Percentiles rank a stretch among this genome's conserved stretches.
Evolutionary conservation across 139 green algal species (phyloP).

Genomic region (Eudorina sp.): DNA sequence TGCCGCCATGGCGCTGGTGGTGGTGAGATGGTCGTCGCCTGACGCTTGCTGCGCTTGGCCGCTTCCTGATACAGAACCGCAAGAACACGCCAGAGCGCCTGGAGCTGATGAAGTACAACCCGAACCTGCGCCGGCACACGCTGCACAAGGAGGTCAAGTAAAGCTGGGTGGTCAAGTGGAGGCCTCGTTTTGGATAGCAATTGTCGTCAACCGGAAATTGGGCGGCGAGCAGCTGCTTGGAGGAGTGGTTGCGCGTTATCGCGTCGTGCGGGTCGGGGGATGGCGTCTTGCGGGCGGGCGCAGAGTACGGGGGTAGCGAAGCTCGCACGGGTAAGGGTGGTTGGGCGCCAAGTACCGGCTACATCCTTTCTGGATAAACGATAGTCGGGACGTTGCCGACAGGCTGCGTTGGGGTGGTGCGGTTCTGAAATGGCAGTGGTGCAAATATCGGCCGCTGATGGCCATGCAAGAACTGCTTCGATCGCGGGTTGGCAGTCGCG

Average conservation of each 20-base stretch:
- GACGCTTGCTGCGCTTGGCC: too few species aligned
- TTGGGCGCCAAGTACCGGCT: too few species aligned
- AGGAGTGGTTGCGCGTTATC: neutral
- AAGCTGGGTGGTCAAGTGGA: neutral
- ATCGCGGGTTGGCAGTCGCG: too few species aligned
- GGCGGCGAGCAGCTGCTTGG: neutral
- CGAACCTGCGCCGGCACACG: slow-evolving; percentile 81
- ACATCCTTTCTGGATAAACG: too few species aligned
- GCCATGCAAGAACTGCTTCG: too few species aligned
- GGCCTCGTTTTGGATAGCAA: neutral
- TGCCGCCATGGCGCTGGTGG: neutral
- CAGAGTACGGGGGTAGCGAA: too few species aligned
- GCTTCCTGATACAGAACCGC: slow-evolving; percentile 81
- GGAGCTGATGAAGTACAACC: slow-evolving; percentile 97
- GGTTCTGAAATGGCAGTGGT: too few species aligned
- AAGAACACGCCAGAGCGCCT: slow-evolving; percentile 91
- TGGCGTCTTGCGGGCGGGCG: neutral
- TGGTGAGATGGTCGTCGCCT: neutral
- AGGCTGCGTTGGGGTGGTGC: too few species aligned
- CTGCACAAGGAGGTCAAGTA: slow-evolving; percentile 93
- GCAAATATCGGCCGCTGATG: too few species aligned
- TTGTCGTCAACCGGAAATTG: neutral
- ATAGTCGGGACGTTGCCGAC: too few species aligned
- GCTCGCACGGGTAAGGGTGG: too few species aligned
- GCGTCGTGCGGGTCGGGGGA: neutral